Evolutionary conservation across 2,329 filamentous ascomycete genomes (phyloP), one percentile per base, ranked within the genome.

Genomic region (Tolypocladium cylindrosporum): DNA sequence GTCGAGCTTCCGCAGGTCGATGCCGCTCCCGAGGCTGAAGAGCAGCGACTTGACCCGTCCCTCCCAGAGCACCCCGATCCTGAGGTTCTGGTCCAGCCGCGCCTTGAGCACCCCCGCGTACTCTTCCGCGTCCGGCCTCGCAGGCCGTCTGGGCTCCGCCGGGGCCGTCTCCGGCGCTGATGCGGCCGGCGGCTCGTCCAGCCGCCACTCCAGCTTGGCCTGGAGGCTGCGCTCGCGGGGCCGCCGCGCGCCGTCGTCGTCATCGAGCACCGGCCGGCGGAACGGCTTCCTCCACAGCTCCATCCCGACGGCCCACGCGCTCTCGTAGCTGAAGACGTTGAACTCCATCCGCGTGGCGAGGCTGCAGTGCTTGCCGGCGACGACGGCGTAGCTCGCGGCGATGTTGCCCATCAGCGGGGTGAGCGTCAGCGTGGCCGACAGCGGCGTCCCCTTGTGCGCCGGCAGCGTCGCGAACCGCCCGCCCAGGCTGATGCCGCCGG

Each of bases 241-340:
- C 19, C 52, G 55, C 19, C 55, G 55, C 14, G 40, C 65, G 8
- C 65, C 64, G 39, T 71, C 71, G 1, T 69, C 69, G 7, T 6
- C 27, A 1, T 74, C 72, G 7, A 75, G 64, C 31, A 65, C 72
- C 69, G 48, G 74, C 21, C 76, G 72, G 61, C 64, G 58, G 19
- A 74, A 70, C 24, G 77, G 78, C 66, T 84, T 87, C 67, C 90
- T 86, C 93, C 94, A 99, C 50, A 97, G 77, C 75, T 99, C 94
- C 75, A 91, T 90, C 16, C 94, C 94, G 31, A 97, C 82, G 34
- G 91, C 87, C 79, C 96, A 88, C 59, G 94, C 89, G 69, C 91
- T 96, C 76, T 99, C 94, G 76, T 97, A 99, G 70, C 91, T 96
- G 74, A 97, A 97, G 55, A 97, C 89, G 68, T 99, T 99, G 75